Percentiles rank a stretch among this genome's conserved stretches.
Conservation (phyloP, 2,329 filamentous ascomycete genomes). For the Penicillium vulpinum region DNA sequence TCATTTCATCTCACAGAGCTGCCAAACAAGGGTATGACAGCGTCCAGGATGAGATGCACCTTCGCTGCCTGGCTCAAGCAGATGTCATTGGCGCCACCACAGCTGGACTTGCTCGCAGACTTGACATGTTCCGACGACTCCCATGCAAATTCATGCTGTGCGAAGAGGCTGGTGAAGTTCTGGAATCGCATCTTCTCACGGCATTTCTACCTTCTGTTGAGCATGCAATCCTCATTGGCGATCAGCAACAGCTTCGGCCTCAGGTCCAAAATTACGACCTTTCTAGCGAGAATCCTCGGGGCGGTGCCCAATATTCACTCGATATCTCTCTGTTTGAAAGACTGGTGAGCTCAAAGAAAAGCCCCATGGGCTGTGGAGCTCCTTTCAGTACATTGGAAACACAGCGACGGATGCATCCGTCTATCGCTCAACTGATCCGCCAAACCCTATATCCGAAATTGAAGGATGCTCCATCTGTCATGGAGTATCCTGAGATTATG, state of each 20-base stretch:
- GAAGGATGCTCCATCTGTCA: slow-evolving; percentile 49
- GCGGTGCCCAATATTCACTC: slow-evolving; percentile 45
- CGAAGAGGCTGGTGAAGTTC: slow-evolving; percentile 48
- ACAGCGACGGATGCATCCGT: slow-evolving; percentile 67
- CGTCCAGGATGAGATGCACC: slow-evolving; percentile 27
- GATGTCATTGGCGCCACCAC: slow-evolving; percentile 58
- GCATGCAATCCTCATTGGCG: slow-evolving; percentile 47
- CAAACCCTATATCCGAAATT: slow-evolving; percentile 56
- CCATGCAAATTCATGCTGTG: slow-evolving; percentile 43
- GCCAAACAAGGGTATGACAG: not conserved
- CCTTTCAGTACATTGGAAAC: slow-evolving; percentile 52
- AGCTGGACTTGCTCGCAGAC: slow-evolving; percentile 50
- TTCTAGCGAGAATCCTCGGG: slow-evolving; percentile 31
- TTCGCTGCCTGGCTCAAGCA: slow-evolving; percentile 38
- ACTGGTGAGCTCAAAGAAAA: slow-evolving; percentile 38
- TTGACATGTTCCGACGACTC: slow-evolving; percentile 48
- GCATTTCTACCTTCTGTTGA: slow-evolving; percentile 44
- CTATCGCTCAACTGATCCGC: slow-evolving; percentile 60
- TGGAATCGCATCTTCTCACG: slow-evolving; percentile 45
- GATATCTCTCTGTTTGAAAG: slow-evolving; percentile 56
- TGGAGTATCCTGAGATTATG: slow-evolving; percentile 43
- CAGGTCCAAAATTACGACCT: slow-evolving; percentile 42
- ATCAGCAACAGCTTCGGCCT: slow-evolving; percentile 47
- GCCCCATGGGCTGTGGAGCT: slow-evolving; percentile 21
- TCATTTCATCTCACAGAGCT: not conserved